Percentiles rank a stretch among this genome's conserved stretches.
phyloP scores from a whole-genome alignment of 1,284 basidiomycete genomes.

The Athelia sp. region DNA sequence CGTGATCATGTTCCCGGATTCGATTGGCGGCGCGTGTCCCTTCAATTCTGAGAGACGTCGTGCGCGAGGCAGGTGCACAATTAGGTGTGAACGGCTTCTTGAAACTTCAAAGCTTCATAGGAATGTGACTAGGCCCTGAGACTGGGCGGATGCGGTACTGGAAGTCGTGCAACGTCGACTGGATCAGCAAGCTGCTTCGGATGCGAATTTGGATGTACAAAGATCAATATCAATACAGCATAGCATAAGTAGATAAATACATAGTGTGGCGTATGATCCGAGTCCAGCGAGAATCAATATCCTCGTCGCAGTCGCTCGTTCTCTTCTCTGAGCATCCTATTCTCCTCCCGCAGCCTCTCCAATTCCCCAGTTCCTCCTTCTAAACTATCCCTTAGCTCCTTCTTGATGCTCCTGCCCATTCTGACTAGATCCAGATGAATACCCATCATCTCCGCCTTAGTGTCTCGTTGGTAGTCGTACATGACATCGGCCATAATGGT shows the following conservation, averaged over 20 bases:
- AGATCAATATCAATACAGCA: not conserved
- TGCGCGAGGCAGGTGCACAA: too few relatives aligned
- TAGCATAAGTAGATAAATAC: not conserved
- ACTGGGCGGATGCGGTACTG: too few relatives aligned
- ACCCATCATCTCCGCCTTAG: constrained; percentile 60
- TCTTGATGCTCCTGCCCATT: constrained; percentile 55
- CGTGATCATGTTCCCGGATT: too few relatives aligned
- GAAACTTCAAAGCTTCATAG: too few relatives aligned
- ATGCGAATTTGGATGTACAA: too few relatives aligned
- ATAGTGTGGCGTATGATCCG: not conserved
- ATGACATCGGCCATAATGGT: constrained; percentile 63
- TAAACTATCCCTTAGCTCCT: constrained; percentile 46
- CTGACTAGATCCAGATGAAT: constrained; percentile 66
- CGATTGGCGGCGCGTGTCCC: too few relatives aligned
- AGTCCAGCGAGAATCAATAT: constrained; percentile 24
- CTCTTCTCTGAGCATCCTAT: constrained; percentile 54
- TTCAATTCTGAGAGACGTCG: too few relatives aligned
- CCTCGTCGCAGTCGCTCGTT: constrained; percentile 59
- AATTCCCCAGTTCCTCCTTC: constrained; percentile 60
- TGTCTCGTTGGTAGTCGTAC: constrained; percentile 66
- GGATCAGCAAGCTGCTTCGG: too few relatives aligned
- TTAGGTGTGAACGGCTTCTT: too few relatives aligned
- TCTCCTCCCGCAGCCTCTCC: constrained; percentile 35
- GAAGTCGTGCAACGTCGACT: too few relatives aligned
- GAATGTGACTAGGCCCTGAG: too few relatives aligned